Base-by-base conservation (phyloP, 2,329 filamentous ascomycete genomes). In the Aspergillus japonicus region DNA sequence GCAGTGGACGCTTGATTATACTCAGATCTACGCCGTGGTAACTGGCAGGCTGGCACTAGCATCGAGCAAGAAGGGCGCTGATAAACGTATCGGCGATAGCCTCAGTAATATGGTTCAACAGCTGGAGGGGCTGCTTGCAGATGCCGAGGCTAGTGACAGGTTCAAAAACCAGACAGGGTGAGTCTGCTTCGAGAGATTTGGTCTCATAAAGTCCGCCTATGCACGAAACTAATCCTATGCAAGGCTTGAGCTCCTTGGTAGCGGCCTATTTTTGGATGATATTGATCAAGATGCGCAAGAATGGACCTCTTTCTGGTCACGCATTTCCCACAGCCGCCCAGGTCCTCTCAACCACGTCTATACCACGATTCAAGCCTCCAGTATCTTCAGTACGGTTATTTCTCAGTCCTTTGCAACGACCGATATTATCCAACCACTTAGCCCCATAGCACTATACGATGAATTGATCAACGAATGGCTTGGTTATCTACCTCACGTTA, bases 381-480 rank as follows among this genome's bases (percentile, higher is more conserved):
- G 55, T 49, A 48, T 65, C 19, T 63, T 64, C n/a, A 60, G 54
- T n/a, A 47, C 57, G 5, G 61, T 47, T 10, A 23, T 48, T 64
- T 19, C 63, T 64, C 19, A 59, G 54, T 19, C 50, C 56, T 4
- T 61, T 64, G n/a, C 58, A 60, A 35, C 60, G 56, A 11, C 54
- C 62, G 16, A 60, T 24, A 44, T 39, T 33, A 57, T 29, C 21
- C 47, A 49, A 19, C 47, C 39, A 14, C 55, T 64, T 44, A 64
- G 71, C 56, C 65, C 73, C 42, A 49, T 71, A 19, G 56, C 63
- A 42, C 65, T 71, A 4, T 79, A 79, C 62, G 75, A 78, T 57
- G 61, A 59, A 35, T 60, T 78, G 54, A 67, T 77, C 19, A 68
- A 69, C 47, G 65, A 74, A 51, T 78, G 76, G 75, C 60, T 79